Evolutionary conservation across 805 yeast species (phyloP), one percentile per base, ranked within the genome.

Genomic region (Candida jianshihensis): DNA sequence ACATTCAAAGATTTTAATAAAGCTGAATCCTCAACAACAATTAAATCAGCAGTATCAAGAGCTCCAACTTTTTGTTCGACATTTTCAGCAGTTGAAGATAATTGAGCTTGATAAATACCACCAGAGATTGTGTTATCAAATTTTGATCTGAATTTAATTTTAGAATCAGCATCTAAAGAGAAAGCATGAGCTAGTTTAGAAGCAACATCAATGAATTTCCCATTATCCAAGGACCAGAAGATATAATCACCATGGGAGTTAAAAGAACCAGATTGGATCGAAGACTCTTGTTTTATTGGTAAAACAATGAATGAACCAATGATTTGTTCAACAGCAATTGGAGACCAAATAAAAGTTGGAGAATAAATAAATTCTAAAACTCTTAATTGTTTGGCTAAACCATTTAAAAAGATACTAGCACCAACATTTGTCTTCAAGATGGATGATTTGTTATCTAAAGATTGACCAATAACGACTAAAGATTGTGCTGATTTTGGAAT

Each of bases 101-200:
- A 63, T 51, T 81, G 84, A 26, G 88, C 71, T 58, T 81, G 85
- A 56, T 79, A 78, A 8, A 75, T 54, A 43, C 97, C 97, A 25
- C 89, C 90, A 35, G 72, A 73, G 13, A 75, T 64, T 26, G 68
- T 55, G 57, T 85, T 88, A 58, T 90, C 95, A 50, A 66, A 86
- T 51, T 73, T 74, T 35, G 82, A 71, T 56, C 82, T 70, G 56
- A 74, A 71, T 36, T 70, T 60, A 38, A 81, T 70, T 29, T 60
- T 52, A 39, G 73, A 64, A 35, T 68, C 54, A 40, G 72, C 73
- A 47, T 75, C 81, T 51, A 82, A 66, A 3, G 94, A 78, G 47
- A 82, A 67, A 17, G 85, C 67, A 42, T 78, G 82, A 0, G 88
- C 81, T 42, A 86, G 60, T 47, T 73, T 75, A 19, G 79, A 69